phyloP scores from a whole-genome alignment of 805 yeast genomes.

The Lachancea quebecensis region DNA sequence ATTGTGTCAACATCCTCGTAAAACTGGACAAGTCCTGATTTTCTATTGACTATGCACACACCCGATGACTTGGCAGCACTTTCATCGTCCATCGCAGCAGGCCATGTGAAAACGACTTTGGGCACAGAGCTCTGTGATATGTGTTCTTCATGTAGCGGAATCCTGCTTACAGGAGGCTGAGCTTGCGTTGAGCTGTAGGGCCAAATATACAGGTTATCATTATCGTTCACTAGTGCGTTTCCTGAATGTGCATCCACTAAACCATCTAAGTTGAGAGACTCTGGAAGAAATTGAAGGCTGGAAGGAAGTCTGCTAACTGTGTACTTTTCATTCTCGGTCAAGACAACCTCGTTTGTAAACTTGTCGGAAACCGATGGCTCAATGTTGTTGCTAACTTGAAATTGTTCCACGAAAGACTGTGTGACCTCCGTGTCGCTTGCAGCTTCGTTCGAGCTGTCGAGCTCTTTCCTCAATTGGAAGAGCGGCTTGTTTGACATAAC shows the following conservation, averaged over 20 bases:
- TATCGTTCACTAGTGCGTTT: constrained; percentile 44
- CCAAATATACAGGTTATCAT: constrained; percentile 59
- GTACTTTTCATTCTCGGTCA: constrained; percentile 30
- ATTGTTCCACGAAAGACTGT: constrained; percentile 8
- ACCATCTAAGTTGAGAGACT: constrained; percentile 30
- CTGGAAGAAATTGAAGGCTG: constrained; percentile 11
- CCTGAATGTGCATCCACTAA: constrained; percentile 41
- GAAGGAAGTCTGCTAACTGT: constrained; percentile 20
- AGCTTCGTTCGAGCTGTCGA: constrained; percentile 32
- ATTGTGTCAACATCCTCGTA: constrained; percentile 60
- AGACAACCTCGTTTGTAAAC: constrained; percentile 11
- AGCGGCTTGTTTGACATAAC: constrained; percentile 13
- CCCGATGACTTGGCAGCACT: constrained; percentile 35
- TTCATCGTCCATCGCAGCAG: constrained; percentile 23
- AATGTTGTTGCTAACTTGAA: constrained; percentile 2
- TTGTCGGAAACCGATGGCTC: constrained; percentile 2
- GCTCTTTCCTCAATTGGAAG: constrained; percentile 31
- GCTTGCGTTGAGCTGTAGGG: constrained; percentile 54
- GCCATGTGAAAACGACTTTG: constrained; percentile 25
- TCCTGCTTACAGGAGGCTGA: constrained; percentile 36
- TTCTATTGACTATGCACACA: constrained; percentile 53
- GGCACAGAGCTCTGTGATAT: constrained; percentile 17
- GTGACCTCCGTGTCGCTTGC: constrained; percentile 17
- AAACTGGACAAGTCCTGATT: constrained; percentile 54
- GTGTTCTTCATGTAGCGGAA: constrained; percentile 25